Evolutionary conservation across 345 rosid species (phyloP).

Genomic region (Bruguiera parviflora): DNA sequence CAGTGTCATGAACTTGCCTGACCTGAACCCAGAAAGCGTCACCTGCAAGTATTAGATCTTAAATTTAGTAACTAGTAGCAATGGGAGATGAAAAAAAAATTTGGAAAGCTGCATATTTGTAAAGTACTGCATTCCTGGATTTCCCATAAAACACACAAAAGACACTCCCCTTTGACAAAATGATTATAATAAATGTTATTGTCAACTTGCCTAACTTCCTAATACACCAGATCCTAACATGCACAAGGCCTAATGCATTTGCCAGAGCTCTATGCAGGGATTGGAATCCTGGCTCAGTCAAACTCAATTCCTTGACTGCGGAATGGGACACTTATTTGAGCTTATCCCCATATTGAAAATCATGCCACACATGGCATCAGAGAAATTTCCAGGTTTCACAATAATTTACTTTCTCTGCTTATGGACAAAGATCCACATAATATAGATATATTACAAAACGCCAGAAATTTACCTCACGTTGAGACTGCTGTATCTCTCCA

Average conservation of each 20-base stretch:
- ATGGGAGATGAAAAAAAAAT: not conserved
- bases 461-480: conserved; percentile 66
- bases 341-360: not conserved
- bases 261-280: not conserved
- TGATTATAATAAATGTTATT: not conserved
- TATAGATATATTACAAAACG: not conserved
- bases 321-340: not conserved
- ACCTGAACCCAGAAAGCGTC: conserved; percentile 87
- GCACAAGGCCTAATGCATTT: not conserved
- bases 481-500: conserved; percentile 91
- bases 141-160: too few species aligned
- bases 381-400: too few species aligned
- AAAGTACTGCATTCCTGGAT: not conserved
- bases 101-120: too few species aligned
- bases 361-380: not conserved
- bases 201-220: not conserved
- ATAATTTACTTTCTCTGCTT: not conserved
- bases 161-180: too few species aligned
- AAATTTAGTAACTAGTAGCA: conserved; percentile 1
- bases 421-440: not conserved
- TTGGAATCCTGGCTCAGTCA: not conserved
- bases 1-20: conserved; percentile 79
- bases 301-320: not conserved
- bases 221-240: too few species aligned
- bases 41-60: conserved; percentile 42